phyloP scores from a whole-genome alignment of 352 stramenopile genomes.

The Pythium diclinum region DNA sequence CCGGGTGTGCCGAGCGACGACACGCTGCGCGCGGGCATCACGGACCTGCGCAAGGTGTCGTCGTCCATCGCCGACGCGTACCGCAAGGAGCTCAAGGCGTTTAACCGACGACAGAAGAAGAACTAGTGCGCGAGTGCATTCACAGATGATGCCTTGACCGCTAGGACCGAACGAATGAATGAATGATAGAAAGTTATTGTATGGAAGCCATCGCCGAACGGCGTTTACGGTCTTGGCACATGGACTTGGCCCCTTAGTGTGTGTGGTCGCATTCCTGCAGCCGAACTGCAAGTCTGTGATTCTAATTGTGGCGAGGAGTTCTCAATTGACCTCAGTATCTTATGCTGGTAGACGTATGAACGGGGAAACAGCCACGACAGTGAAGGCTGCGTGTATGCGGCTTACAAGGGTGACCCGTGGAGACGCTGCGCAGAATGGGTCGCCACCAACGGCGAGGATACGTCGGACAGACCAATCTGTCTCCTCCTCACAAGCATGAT shows the following conservation, averaged over 20 bases:
- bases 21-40: constrained; percentile 55
- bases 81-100: constrained; percentile 80
- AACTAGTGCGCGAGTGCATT: constrained; percentile 32
- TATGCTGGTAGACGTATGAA: no score
- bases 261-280: background rate
- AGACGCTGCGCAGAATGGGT: constrained; percentile 6
- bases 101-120: constrained; percentile 76
- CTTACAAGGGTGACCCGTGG: background rate
- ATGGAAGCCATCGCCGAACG: background rate
- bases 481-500: constrained; percentile 13
- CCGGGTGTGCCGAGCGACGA: constrained; percentile 70
- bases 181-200: background rate
- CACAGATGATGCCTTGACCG: no score
- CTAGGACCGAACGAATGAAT: background rate
- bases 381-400: background rate
- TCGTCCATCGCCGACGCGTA: constrained; percentile 72
- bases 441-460: constrained; percentile 24
- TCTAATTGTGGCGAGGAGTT: no score
- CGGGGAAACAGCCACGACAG: background rate
- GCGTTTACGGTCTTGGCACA: background rate
- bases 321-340: no score
- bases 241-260: background rate
- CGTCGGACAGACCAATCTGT: constrained; percentile 26
- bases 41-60: constrained; percentile 70
- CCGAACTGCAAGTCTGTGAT: no score